Evolutionary conservation across 192 early-diverging fungal genomes (phyloP).

Genomic region (Diversispora epigaea): DNA sequence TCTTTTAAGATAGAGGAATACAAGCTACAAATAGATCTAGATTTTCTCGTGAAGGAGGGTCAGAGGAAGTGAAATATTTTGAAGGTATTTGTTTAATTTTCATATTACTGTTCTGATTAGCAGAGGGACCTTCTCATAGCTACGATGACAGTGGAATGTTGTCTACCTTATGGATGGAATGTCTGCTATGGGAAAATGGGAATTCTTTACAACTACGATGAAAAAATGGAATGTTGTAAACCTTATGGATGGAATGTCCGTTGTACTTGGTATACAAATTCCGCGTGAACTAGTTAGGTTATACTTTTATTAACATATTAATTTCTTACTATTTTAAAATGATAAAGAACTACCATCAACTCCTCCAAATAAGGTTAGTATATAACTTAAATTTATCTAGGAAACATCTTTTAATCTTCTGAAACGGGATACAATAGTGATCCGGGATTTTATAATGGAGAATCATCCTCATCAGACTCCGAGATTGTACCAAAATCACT

Average conservation of each 20-base stretch:
- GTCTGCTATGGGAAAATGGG: conserved; percentile 28
- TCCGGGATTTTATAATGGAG: background rate
- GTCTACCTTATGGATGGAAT: conserved; percentile 30
- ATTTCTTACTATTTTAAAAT: conserved; percentile 8
- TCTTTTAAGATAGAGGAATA: conserved; percentile 31
- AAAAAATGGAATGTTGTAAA: conserved; percentile 21
- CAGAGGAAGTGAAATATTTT: conserved; percentile 27
- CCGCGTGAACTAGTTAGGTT: background rate
- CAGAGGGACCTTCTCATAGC: conserved; percentile 28
- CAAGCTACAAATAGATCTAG: conserved; percentile 23
- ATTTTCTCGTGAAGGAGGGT: conserved; percentile 10
- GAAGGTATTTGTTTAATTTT: conserved; percentile 7
- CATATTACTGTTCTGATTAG: conserved; percentile 16
- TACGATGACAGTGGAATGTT: conserved; percentile 23
- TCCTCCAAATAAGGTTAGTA: background rate
- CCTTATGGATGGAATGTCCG: conserved; percentile 28
- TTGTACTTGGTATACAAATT: conserved; percentile 34
- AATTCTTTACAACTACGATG: conserved; percentile 27
- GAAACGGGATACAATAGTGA: background rate
- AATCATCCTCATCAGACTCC: background rate
- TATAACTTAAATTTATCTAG: background rate
- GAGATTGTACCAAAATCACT: background rate
- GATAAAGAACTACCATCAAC: background rate
- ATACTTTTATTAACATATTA: conserved; percentile 27
- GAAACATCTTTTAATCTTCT: background rate